Evolutionary conservation across 805 yeast species (phyloP).

Genomic region (Metschnikowia anglica): DNA sequence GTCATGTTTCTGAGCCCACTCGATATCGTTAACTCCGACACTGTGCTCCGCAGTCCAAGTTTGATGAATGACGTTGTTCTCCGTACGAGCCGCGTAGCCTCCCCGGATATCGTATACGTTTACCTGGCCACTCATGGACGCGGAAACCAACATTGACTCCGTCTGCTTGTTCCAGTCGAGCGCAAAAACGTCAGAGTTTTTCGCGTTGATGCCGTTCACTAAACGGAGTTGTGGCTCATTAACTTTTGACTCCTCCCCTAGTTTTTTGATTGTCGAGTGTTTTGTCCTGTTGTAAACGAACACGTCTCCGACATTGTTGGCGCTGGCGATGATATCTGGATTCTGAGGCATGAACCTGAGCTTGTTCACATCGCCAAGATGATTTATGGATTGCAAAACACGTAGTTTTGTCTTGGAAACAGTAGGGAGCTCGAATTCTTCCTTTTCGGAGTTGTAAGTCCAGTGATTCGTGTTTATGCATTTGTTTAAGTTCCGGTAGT

Average conservation of each 20-base stretch:
- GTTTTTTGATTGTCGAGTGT: slow-evolving; percentile 46
- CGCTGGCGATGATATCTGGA: slow-evolving; percentile 76
- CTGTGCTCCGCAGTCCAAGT: slow-evolving; percentile 9
- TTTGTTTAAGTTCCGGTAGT: slow-evolving; percentile 30
- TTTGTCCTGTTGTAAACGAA: slow-evolving; percentile 80
- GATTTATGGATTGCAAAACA: slow-evolving; percentile 58
- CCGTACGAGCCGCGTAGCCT: slow-evolving; percentile 5
- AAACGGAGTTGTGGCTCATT: slow-evolving; percentile 53
- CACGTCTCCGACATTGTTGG: slow-evolving; percentile 63
- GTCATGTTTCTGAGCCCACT: slow-evolving; percentile 66
- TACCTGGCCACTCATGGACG: slow-evolving; percentile 62
- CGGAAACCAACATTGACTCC: slow-evolving; percentile 61
- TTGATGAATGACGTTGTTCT: slow-evolving; percentile 3
- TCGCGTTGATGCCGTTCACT: slow-evolving; percentile 23
- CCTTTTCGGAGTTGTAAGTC: slow-evolving; percentile 38
- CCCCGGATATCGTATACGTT: slow-evolving; percentile 66
- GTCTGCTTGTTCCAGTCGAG: slow-evolving; percentile 68
- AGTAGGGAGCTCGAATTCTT: slow-evolving; percentile 39
- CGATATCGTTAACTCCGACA: slow-evolving; percentile 65
- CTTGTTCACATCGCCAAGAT: slow-evolving; percentile 69
- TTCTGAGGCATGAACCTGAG: slow-evolving; percentile 80
- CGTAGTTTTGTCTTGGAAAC: slow-evolving; percentile 30
- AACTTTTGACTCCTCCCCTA: slow-evolving; percentile 28
- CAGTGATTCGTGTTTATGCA: slow-evolving; percentile 39
- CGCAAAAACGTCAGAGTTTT: slow-evolving; percentile 59